These are phyloP conservation scores for Eucalyptus cloeziana DNA, from an alignment of 345 rosid species.

Conservation along the genomic window DNA sequence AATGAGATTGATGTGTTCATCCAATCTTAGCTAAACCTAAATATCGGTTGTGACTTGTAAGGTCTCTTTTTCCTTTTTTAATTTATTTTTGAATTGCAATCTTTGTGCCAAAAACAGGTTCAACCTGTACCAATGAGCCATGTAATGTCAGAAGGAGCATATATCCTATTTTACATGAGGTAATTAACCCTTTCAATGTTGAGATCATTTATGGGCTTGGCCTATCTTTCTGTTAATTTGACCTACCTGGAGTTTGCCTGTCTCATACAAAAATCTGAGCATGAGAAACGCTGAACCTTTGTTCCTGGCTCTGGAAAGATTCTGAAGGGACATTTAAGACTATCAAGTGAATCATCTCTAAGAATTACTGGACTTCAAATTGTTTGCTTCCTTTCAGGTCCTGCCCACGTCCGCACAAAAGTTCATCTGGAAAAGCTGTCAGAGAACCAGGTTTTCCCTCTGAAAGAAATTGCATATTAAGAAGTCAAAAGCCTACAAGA, in stretches of 20 bases:
- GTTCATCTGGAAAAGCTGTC: conserved; percentile 12
- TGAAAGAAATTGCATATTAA: conserved; percentile 8
- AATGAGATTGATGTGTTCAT: neutral
- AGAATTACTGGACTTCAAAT: neutral
- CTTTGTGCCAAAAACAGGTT: conserved; percentile 27
- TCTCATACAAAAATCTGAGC: neutral
- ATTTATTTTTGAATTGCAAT: neutral
- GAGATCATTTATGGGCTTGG: neutral
- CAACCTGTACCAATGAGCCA: conserved; percentile 61
- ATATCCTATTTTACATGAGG: conserved; percentile 84
- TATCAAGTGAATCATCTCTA: neutral
- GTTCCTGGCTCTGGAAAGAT: neutral
- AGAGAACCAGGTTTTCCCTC: conserved; percentile 9
- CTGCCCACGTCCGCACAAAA: conserved; percentile 49
- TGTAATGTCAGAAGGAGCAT: conserved; percentile 94
- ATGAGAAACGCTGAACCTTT: neutral
- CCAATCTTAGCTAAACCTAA: neutral
- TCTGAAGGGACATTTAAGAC: neutral
- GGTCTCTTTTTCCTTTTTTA: neutral
- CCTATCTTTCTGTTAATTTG: neutral
- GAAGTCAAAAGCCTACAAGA: conserved; percentile 19
- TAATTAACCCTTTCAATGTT: conserved; percentile 3
- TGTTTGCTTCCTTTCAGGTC: conserved; percentile 27
- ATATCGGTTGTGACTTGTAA: neutral
- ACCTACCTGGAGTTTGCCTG: neutral